A percentile compares a stretch with the other conserved stretches of the same genome.
Conservation (phyloP, 805 yeast species). For the Yamadazyma sp. region DNA sequence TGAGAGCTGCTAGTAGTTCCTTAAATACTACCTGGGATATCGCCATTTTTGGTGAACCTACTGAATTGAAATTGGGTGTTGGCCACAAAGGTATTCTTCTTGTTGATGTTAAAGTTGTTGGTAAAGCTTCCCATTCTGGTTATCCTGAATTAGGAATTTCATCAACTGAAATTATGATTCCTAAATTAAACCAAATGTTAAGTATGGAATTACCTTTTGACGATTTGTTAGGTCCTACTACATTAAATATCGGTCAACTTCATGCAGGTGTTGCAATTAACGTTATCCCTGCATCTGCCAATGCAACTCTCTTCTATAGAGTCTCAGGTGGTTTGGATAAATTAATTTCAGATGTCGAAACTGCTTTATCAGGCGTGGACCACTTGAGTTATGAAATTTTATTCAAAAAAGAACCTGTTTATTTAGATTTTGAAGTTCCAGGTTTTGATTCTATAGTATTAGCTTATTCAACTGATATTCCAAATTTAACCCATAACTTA, state of each 20-base stretch:
- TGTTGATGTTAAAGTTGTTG: constrained; percentile 44
- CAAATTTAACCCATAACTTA: constrained; percentile 21
- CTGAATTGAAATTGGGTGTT: constrained; percentile 62
- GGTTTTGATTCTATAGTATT: constrained; percentile 55
- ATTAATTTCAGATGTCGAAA: constrained; percentile 34
- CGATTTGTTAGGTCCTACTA: constrained; percentile 56
- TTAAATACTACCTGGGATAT: constrained; percentile 51
- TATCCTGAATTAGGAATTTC: constrained; percentile 67
- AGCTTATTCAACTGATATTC: constrained; percentile 48
- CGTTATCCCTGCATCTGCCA: constrained; percentile 59
- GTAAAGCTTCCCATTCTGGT: constrained; percentile 63
- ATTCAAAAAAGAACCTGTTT: constrained; percentile 37
- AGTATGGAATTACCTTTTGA: constrained; percentile 46
- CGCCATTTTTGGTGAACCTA: constrained; percentile 74
- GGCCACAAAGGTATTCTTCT: constrained; percentile 65
- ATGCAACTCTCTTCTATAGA: constrained; percentile 49
- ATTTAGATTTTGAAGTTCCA: constrained; percentile 57
- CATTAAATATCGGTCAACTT: constrained; percentile 58
- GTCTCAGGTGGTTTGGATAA: constrained; percentile 46
- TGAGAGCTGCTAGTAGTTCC: constrained; percentile 42
- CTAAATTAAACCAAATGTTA: constrained; percentile 45
- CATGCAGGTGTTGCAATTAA: constrained; percentile 65
- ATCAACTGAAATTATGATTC: constrained; percentile 56
- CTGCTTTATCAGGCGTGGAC: constrained; percentile 27
- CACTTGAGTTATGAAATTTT: constrained; percentile 18